Conservation (phyloP, 2,329 filamentous ascomycete genomes). For the Neobulgaria alba region DNA sequence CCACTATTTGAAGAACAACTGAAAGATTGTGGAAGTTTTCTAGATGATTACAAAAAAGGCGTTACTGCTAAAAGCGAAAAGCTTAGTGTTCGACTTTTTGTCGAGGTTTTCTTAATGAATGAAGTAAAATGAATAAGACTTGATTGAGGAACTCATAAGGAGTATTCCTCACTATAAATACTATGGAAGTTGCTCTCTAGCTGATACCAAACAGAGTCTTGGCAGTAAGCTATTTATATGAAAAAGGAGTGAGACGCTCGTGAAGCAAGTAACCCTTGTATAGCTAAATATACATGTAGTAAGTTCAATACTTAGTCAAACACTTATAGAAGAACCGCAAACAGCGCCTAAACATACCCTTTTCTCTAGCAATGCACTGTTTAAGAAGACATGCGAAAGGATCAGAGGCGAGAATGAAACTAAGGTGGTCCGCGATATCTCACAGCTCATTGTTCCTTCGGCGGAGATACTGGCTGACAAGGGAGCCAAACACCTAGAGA, state of each 20-base stretch:
- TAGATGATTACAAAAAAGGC: neutral
- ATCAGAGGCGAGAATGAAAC: constrained; percentile 30
- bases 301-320: too few species aligned
- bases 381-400: constrained; percentile 29
- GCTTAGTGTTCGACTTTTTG: too few species aligned
- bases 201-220: too few species aligned
- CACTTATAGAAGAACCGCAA: neutral
- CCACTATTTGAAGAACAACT: neutral
- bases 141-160: too few species aligned
- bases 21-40: neutral
- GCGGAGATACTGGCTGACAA: constrained; percentile 1
- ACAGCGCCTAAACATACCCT: neutral
- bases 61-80: neutral
- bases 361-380: constrained; percentile 27
- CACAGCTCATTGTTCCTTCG: constrained; percentile 29
- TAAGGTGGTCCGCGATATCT: constrained; percentile 24
- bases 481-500: constrained; percentile 22
- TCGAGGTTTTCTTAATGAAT: too few species aligned
- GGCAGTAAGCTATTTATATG: too few species aligned
- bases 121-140: too few species aligned
- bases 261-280: too few species aligned
- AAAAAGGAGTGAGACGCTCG: too few species aligned
- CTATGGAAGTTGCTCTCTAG: too few species aligned
- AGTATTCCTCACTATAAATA: too few species aligned
- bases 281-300: too few species aligned